Conservation (phyloP, 805 yeast species). For the Starmerella kuoi region DNA sequence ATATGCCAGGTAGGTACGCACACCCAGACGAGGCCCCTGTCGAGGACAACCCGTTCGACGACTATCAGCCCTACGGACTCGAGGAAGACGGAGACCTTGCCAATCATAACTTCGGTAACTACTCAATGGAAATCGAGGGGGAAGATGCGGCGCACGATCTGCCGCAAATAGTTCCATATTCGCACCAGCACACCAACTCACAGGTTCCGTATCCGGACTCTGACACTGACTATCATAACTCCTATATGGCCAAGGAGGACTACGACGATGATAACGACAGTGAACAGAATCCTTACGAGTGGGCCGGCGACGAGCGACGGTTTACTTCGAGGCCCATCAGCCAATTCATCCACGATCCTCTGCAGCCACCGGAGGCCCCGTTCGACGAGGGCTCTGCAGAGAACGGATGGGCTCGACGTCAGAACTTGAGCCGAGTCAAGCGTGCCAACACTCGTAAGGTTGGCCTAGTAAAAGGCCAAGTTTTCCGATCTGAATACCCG, state of each 20-base stretch:
- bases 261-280: conserved; percentile 15
- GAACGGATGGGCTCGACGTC: conserved; percentile 27
- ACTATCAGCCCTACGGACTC: conserved; percentile 12
- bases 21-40: conserved; percentile 11
- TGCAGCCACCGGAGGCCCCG: conserved; percentile 2
- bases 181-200: conserved; percentile 21
- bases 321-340: conserved; percentile 19
- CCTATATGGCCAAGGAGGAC: conserved; percentile 15
- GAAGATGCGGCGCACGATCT: conserved; percentile 6
- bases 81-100: conserved; percentile 20
- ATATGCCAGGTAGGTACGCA: conserved; percentile 13
- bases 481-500: conserved; percentile 29
- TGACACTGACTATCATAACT: conserved; percentile 11
- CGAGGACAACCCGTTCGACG: conserved; percentile 18
- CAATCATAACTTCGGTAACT: conserved; percentile 7
- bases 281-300: conserved; percentile 20
- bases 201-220: conserved; percentile 12
- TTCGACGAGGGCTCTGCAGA: conserved; percentile 2
- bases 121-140: conserved; percentile 8
- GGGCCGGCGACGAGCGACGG: conserved; percentile 19
- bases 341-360: neutral
- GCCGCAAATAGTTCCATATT: conserved; percentile 18
- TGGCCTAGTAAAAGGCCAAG: conserved; percentile 29
- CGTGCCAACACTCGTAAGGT: conserved; percentile 31
- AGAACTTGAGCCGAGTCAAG: conserved; percentile 23